Percentiles rank a stretch among this genome's conserved stretches.
phyloP scores from a whole-genome alignment of 2,329 filamentous ascomycete genomes.

The Harringtonia aguacate region DNA sequence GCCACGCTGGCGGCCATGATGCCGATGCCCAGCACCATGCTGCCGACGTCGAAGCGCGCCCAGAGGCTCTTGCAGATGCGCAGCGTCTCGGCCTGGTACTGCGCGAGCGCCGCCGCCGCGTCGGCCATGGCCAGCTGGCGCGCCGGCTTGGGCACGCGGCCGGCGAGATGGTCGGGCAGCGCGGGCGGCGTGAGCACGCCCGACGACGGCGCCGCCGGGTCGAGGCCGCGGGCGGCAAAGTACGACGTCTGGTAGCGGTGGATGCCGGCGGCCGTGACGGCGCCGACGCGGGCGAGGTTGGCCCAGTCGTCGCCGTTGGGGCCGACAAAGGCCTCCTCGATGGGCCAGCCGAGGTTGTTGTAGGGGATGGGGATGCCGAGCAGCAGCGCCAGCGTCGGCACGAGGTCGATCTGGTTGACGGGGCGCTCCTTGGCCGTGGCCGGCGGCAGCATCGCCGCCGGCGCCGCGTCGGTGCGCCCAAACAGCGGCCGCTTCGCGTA shows the following conservation, averaged over 20 bases:
- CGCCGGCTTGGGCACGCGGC: slow-evolving; percentile 30
- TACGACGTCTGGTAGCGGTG: slow-evolving; percentile 84
- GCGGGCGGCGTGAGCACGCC: not conserved
- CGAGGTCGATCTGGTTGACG: slow-evolving; percentile 82
- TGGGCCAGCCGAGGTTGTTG: slow-evolving; percentile 87
- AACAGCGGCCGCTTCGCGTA: slow-evolving; percentile 85
- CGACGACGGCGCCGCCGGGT: slow-evolving; percentile 19
- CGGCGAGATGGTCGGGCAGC: no score
- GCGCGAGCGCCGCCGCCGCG: slow-evolving; percentile 48
- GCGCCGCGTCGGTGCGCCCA: slow-evolving; percentile 58
- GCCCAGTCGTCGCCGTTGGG: slow-evolving; percentile 57
- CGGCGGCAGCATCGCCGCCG: slow-evolving; percentile 37
- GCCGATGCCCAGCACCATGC: slow-evolving; percentile 71
- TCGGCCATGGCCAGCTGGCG: slow-evolving; percentile 24
- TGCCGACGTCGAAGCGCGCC: slow-evolving; percentile 81
- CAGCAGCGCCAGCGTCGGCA: slow-evolving; percentile 80
- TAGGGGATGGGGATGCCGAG: slow-evolving; percentile 89
- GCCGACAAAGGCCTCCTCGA: slow-evolving; percentile 85
- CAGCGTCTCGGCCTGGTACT: slow-evolving; percentile 72
- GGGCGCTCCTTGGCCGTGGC: slow-evolving; percentile 67
- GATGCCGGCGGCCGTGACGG: slow-evolving; percentile 73
- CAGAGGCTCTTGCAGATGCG: slow-evolving; percentile 73
- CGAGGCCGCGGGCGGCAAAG: slow-evolving; percentile 57
- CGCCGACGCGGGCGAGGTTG: slow-evolving; percentile 67
- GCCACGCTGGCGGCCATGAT: slow-evolving; percentile 60